These are phyloP conservation scores for Tolypocladium endophyticum DNA, from an alignment of 2,329 filamentous ascomycete genomes.

Conservation along the genomic window DNA sequence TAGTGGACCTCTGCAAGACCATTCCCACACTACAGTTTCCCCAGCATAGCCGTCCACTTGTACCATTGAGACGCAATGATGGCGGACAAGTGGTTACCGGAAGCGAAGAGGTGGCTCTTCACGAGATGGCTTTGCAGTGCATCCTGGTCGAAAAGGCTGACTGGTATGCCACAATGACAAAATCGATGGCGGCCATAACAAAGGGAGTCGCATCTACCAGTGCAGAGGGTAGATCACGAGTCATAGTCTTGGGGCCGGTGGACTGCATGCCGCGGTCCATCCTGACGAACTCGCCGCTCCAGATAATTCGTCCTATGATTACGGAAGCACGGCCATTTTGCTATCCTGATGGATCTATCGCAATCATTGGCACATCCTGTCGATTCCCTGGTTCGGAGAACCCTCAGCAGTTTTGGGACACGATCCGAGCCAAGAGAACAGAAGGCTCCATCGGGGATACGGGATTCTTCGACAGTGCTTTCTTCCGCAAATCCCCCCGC, in stretches of 20 bases:
- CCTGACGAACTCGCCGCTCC: background rate
- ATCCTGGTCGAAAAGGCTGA: background rate
- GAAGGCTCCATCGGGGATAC: conserved; percentile 9
- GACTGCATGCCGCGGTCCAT: background rate
- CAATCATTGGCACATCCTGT: conserved; percentile 1
- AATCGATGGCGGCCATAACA: background rate
- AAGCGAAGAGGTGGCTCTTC: background rate
- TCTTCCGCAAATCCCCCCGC: conserved; percentile 15
- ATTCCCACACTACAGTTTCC: background rate
- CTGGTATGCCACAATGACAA: background rate
- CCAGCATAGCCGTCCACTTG: background rate
- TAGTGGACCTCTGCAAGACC: background rate
- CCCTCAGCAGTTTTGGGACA: conserved; percentile 10
- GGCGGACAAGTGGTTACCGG: background rate
- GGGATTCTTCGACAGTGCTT: conserved; percentile 12
- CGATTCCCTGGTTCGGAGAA: background rate
- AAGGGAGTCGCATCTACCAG: background rate
- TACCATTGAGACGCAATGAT: background rate
- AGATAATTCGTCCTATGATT: background rate
- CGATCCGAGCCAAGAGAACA: background rate
- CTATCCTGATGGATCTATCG: background rate
- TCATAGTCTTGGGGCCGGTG: background rate
- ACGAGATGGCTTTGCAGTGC: conserved; percentile 1
- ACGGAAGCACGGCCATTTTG: background rate
- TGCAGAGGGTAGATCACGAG: background rate